Evolutionary conservation across 116 monocot species (phyloP).

Genomic region (Dioscorea cayenensis): DNA sequence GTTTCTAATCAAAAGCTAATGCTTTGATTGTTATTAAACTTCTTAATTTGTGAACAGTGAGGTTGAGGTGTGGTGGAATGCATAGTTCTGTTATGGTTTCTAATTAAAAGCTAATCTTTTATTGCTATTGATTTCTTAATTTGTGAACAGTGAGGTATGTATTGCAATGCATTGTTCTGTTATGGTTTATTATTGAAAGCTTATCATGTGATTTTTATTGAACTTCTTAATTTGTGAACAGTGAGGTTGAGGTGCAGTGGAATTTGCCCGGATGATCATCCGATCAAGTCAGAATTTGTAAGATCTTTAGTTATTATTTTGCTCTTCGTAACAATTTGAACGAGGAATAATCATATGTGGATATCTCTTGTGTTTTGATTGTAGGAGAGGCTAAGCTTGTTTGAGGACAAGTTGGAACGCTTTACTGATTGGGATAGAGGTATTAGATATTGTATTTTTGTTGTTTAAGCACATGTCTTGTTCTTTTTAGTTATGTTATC

Average conservation of each 20-base stretch:
- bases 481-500: constrained; percentile 1
- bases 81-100: no score
- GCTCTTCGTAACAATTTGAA: background rate
- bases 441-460: background rate
- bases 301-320: constrained; percentile 8
- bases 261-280: constrained; percentile 54
- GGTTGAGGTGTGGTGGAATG: constrained; percentile 45
- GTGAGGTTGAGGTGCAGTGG: constrained; percentile 78
- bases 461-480: background rate
- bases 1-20: background rate
- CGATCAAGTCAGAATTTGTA: constrained; percentile 70
- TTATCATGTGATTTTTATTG: background rate
- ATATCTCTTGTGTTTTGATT: constrained; percentile 14
- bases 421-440: constrained; percentile 61
- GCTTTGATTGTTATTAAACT: background rate
- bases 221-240: constrained; percentile 15
- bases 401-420: constrained; percentile 56
- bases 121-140: no score
- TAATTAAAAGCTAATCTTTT: no score
- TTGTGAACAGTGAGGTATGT: no score
- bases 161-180: no score
- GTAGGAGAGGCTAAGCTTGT: constrained; percentile 77
- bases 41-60: constrained; percentile 33
- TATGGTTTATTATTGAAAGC: background rate
- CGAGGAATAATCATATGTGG: background rate